phyloP scores from a whole-genome alignment of 331 rosid genomes.

The Cucumis variabilis region DNA sequence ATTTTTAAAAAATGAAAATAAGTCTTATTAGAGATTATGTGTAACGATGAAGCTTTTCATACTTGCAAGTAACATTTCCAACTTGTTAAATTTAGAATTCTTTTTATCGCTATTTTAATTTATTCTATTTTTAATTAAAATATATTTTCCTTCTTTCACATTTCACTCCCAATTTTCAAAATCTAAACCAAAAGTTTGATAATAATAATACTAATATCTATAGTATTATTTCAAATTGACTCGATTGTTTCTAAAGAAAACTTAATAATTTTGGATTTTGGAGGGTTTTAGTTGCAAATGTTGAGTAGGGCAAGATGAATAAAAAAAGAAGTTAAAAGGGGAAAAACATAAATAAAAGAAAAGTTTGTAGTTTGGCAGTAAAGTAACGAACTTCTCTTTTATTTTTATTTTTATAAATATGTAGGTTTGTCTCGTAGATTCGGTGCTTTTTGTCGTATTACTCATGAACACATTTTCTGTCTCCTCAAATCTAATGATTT shows the following conservation, averaged over 20 bases:
- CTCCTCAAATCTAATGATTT: neutral
- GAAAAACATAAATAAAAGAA: neutral
- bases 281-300: neutral
- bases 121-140: too few relatives aligned
- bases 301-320: neutral
- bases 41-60: neutral
- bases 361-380: neutral
- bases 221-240: too few relatives aligned
- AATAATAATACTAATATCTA: too few relatives aligned
- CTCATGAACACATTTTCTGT: neutral
- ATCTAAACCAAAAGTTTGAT: neutral
- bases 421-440: neutral
- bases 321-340: neutral
- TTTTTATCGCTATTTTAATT: neutral
- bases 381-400: neutral
- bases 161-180: neutral
- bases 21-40: too few relatives aligned
- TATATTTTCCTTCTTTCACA: neutral
- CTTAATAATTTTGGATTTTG: neutral
- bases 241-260: too few relatives aligned
- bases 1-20: too few relatives aligned
- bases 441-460: conserved; percentile 26
- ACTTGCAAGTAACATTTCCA: conserved; percentile 15
- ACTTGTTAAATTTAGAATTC: neutral
- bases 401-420: too few relatives aligned